These are phyloP conservation scores for Candida coleopterorum DNA, from an alignment of 805 yeast genomes.

Conservation along the genomic window DNA sequence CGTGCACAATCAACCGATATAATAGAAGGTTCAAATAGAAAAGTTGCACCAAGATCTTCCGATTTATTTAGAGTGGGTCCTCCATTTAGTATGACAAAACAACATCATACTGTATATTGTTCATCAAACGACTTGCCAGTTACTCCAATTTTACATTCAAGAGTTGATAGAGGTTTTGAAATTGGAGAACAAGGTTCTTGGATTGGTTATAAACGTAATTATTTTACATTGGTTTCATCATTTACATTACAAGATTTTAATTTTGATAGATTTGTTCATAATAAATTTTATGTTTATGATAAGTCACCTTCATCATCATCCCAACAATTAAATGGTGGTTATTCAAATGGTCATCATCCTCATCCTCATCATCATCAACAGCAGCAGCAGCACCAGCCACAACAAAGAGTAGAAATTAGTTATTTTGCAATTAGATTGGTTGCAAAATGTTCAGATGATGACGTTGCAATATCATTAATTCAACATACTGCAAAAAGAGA, in stretches of 20 bases:
- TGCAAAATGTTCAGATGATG: slow-evolving; percentile 51
- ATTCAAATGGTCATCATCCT: slow-evolving; percentile 6
- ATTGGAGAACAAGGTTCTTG: slow-evolving; percentile 41
- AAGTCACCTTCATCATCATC: slow-evolving; percentile 17
- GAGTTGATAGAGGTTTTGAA: slow-evolving; percentile 66
- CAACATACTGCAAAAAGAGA: slow-evolving; percentile 77
- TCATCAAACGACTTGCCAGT: slow-evolving; percentile 13
- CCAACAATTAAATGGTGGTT: slow-evolving; percentile 1
- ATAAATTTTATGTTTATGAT: slow-evolving; percentile 7
- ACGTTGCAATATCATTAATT: slow-evolving; percentile 43
- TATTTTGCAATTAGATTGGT: slow-evolving; percentile 52
- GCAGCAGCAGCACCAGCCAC: too few relatives aligned
- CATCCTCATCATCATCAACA: slow-evolving; percentile 25
- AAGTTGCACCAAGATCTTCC: slow-evolving; percentile 63
- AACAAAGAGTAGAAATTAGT: slow-evolving; percentile 20
- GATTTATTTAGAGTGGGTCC: slow-evolving; percentile 68
- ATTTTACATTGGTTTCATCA: slow-evolving; percentile 58
- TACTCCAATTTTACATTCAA: slow-evolving; percentile 37
- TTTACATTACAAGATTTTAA: slow-evolving; percentile 25
- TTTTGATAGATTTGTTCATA: slow-evolving; percentile 28
- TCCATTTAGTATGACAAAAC: slow-evolving; percentile 37
- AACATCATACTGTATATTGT: slow-evolving; percentile 15
- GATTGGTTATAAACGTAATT: slow-evolving; percentile 70
- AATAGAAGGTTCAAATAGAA: slow-evolving; percentile 12
- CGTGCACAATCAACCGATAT: slow-evolving; percentile 10